Conservation (phyloP, 2,329 filamentous ascomycete genomes). For the Diaporthe eres region DNA sequence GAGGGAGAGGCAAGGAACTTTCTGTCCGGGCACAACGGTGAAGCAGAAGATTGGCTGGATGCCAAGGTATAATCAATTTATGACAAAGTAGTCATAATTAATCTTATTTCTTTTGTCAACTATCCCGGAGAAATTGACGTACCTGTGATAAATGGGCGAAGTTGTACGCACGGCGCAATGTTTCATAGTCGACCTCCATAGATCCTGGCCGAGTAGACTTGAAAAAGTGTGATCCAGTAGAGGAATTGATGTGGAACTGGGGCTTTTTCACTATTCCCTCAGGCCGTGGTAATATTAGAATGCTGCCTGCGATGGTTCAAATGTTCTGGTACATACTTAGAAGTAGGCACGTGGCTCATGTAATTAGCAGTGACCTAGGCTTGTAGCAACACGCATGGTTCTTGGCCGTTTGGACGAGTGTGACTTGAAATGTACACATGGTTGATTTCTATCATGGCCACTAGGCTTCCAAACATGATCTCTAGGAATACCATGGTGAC, state of each 20-base stretch:
- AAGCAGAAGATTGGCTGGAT: background rate
- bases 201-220: background rate
- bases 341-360: background rate
- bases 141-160: no score
- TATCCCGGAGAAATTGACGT: background rate
- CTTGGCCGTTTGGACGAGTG: background rate
- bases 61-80: fast-evolving
- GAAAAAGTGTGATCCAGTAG: background rate
- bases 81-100: background rate
- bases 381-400: background rate
- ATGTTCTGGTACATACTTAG: background rate
- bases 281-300: no score
- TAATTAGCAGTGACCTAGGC: background rate
- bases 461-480: background rate
- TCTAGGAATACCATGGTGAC: background rate
- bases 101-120: background rate
- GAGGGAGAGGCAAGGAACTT: conserved; percentile 5
- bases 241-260: no score
- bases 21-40: background rate
- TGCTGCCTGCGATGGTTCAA: no score
- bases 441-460: background rate
- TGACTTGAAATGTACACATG: background rate
- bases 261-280: no score
- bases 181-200: background rate
- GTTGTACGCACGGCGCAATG: background rate